Conservation (phyloP, 1,139 yeast species). For the Suhomyces chickasaworum region DNA sequence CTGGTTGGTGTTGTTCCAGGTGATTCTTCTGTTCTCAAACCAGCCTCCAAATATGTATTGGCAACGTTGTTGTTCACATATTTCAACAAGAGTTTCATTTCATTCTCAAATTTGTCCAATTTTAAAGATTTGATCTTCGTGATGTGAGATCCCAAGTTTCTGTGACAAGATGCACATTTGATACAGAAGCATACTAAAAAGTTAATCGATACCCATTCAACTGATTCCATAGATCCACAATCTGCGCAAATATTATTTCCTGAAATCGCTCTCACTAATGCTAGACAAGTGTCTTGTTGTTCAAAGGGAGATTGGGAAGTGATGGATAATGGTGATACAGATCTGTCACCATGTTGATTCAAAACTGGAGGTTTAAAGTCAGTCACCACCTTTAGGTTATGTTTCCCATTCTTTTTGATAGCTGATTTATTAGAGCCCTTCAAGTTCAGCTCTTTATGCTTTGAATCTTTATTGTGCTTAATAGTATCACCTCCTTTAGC, state of each 20-base stretch:
- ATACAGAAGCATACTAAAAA: constrained; percentile 74
- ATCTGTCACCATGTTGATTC: constrained; percentile 14
- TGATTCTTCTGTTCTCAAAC: constrained; percentile 13
- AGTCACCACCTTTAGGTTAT: constrained; percentile 5
- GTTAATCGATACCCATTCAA: constrained; percentile 89
- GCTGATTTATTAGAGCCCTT: background rate
- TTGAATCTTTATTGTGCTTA: background rate
- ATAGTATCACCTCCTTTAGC: constrained; percentile 2
- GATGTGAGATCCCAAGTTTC: constrained; percentile 54
- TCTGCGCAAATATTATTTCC: constrained; percentile 75
- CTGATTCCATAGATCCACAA: constrained; percentile 64
- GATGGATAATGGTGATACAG: constrained; percentile 40
- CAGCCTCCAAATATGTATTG: constrained; percentile 42
- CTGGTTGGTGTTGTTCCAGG: background rate
- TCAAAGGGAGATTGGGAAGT: constrained; percentile 26
- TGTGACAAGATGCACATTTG: constrained; percentile 69
- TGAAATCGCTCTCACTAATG: constrained; percentile 48
- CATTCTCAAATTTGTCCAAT: constrained; percentile 51
- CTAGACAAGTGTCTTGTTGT: constrained; percentile 35
- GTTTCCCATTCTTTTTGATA: constrained; percentile 6
- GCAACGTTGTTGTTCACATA: constrained; percentile 43
- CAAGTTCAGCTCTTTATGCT: background rate
- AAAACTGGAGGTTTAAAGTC: constrained; percentile 12
- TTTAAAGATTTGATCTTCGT: constrained; percentile 53
- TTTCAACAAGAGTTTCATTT: constrained; percentile 40